Evolutionary conservation across 805 yeast genomes (phyloP).

Genomic region (Myxozyma lipomycoides): DNA sequence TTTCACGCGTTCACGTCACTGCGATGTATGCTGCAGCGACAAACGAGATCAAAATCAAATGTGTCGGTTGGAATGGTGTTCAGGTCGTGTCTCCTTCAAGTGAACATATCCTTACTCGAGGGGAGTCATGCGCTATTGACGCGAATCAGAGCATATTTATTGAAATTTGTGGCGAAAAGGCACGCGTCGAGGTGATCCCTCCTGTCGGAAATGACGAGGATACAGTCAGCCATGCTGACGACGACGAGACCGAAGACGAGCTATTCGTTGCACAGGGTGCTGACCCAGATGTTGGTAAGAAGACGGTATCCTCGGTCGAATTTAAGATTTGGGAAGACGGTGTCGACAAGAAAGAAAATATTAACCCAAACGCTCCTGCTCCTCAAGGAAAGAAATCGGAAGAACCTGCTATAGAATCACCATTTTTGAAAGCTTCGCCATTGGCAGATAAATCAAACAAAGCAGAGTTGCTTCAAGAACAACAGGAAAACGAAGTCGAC

Average conservation of each 20-base stretch:
- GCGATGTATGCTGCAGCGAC: constrained; percentile 43
- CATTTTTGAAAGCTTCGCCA: background rate
- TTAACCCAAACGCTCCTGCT: background rate
- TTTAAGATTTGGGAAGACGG: constrained; percentile 19
- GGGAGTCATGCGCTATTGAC: constrained; percentile 65
- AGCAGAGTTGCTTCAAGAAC: background rate
- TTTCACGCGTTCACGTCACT: constrained; percentile 64
- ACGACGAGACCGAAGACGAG: constrained; percentile 44
- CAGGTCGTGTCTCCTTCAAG: constrained; percentile 54
- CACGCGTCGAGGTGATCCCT: constrained; percentile 48
- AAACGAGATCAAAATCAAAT: constrained; percentile 51
- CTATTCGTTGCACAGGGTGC: constrained; percentile 10
- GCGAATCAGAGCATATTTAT: constrained; percentile 56
- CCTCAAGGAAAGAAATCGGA: background rate
- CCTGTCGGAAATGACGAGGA: constrained; percentile 47
- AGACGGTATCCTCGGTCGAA: constrained; percentile 2
- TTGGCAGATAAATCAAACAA: background rate
- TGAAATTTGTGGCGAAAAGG: constrained; percentile 66
- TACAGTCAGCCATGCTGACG: too few relatives aligned
- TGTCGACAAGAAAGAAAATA: constrained; percentile 6
- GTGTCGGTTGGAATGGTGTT: constrained; percentile 82
- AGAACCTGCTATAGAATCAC: background rate
- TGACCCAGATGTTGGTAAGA: background rate
- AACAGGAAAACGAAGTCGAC: background rate
- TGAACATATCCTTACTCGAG: constrained; percentile 53